These are phyloP conservation scores for Cadophora sp. DNA, from an alignment of 2,329 filamentous ascomycete genomes.

Conservation along the genomic window DNA sequence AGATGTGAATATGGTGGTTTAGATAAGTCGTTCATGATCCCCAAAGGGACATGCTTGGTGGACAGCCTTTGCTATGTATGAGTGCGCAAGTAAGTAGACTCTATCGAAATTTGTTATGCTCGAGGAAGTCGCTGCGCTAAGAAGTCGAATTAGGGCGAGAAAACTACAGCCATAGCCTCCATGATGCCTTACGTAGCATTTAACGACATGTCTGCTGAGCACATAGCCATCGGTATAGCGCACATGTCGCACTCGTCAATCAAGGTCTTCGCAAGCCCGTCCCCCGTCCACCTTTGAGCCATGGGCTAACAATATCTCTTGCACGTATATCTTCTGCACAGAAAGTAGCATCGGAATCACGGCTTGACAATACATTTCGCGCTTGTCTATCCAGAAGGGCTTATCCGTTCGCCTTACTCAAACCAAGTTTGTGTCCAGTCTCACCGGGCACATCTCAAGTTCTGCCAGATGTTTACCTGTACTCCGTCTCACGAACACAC, in stretches of 20 bases:
- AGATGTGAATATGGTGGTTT: conserved; percentile 30
- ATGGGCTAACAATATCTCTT: conserved; percentile 29
- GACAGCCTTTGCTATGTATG: conserved; percentile 31
- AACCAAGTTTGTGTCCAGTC: not conserved
- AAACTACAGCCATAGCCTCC: conserved; percentile 11
- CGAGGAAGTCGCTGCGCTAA: not conserved
- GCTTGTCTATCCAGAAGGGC: too few relatives aligned
- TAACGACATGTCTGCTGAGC: conserved; percentile 29
- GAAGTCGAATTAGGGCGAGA: conserved; percentile 24
- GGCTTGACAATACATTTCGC: not conserved
- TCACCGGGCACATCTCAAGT: not conserved
- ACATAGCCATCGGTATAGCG: conserved; percentile 9
- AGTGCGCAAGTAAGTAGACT: conserved; percentile 26
- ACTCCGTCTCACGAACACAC: not conserved
- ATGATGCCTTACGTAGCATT: conserved; percentile 19
- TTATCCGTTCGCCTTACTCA: too few relatives aligned
- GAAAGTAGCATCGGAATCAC: not conserved
- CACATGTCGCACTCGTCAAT: conserved; percentile 26
- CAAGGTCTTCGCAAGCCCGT: conserved; percentile 25
- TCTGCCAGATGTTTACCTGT: not conserved
- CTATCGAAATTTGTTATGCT: not conserved
- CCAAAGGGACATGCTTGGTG: conserved; percentile 29
- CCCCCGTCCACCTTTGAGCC: conserved; percentile 34
- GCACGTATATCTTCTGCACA: conserved; percentile 33
- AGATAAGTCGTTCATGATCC: conserved; percentile 30